Evolutionary conservation across 176 grass and related monocot genomes (phyloP).

Genomic region (Avena eriantha): DNA sequence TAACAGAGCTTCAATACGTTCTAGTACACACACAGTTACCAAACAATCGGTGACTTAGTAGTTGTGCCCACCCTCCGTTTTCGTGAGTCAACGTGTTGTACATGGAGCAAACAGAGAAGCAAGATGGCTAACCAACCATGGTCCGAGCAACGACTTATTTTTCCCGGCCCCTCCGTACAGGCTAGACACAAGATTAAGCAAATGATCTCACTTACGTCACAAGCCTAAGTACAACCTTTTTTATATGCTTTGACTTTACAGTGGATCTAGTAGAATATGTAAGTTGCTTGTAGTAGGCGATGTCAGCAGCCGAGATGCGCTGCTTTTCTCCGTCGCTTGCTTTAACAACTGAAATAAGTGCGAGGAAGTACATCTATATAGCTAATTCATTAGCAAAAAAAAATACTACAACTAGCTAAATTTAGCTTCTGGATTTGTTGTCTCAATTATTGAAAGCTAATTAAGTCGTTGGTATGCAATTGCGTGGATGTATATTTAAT

Average conservation of each 20-base stretch:
- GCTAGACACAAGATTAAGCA: too few species aligned
- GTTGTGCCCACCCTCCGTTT: too few species aligned
- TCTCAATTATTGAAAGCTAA: constrained; percentile 4
- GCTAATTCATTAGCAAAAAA: not conserved
- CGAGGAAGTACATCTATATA: not conserved
- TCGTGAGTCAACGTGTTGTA: too few species aligned
- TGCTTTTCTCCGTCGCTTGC: not conserved
- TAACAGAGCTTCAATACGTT: too few species aligned
- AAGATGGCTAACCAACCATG: too few species aligned
- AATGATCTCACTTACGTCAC: too few species aligned
- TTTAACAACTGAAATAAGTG: constrained; percentile 29
- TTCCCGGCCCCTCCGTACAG: too few species aligned
- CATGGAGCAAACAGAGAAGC: too few species aligned
- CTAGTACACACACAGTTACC: too few species aligned
- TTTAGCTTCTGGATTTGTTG: constrained; percentile 1
- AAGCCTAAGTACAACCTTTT: not conserved
- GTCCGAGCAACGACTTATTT: too few species aligned
- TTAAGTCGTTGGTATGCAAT: not conserved
- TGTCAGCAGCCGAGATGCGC: constrained; percentile 35
- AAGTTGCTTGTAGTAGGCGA: not conserved
- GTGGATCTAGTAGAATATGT: not conserved
- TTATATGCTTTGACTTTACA: constrained; percentile 35
- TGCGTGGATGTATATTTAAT: not conserved
- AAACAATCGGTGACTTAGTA: too few species aligned
- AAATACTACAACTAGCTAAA: too few species aligned